These are phyloP conservation scores for Carpinus viminea DNA, from an alignment of 306 rosid species.

Conservation along the genomic window DNA sequence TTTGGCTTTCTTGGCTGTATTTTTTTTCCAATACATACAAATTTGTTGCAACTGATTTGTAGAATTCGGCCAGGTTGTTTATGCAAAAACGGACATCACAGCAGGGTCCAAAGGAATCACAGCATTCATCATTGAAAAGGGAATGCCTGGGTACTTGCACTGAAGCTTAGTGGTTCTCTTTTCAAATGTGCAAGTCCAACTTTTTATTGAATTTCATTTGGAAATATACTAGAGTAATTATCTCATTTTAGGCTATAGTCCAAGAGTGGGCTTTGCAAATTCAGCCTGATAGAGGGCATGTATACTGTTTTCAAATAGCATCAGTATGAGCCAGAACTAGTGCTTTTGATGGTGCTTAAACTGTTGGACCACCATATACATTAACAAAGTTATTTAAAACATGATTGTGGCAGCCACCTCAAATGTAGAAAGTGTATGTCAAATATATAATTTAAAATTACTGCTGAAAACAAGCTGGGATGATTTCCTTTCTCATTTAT, in stretches of 20 bases:
- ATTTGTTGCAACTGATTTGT: constrained; percentile 24
- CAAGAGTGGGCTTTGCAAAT: constrained; percentile 15
- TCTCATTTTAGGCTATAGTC: constrained; percentile 15
- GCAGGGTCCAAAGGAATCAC: constrained; percentile 96
- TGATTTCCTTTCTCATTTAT: background rate
- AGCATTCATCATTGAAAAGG: constrained; percentile 93
- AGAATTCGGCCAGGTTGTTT: constrained; percentile 73
- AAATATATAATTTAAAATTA: background rate
- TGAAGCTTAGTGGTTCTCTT: constrained; percentile 33
- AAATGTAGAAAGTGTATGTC: background rate
- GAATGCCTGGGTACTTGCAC: constrained; percentile 80
- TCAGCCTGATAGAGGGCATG: background rate
- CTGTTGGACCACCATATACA: constrained; percentile 4
- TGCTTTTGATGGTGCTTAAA: constrained; percentile 15
- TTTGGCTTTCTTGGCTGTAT: background rate
- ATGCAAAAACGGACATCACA: constrained; percentile 79
- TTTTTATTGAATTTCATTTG: constrained; percentile 11
- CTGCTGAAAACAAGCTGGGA: background rate
- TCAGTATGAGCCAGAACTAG: background rate
- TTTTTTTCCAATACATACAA: background rate
- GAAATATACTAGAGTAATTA: constrained; percentile 9
- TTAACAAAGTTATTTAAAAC: background rate
- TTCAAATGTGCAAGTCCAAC: constrained; percentile 17
- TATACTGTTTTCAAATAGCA: background rate
- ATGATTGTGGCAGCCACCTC: background rate